Evolutionary conservation across 2,329 filamentous ascomycete species (phyloP).

Genomic region (Penicillium griseofulvum): DNA sequence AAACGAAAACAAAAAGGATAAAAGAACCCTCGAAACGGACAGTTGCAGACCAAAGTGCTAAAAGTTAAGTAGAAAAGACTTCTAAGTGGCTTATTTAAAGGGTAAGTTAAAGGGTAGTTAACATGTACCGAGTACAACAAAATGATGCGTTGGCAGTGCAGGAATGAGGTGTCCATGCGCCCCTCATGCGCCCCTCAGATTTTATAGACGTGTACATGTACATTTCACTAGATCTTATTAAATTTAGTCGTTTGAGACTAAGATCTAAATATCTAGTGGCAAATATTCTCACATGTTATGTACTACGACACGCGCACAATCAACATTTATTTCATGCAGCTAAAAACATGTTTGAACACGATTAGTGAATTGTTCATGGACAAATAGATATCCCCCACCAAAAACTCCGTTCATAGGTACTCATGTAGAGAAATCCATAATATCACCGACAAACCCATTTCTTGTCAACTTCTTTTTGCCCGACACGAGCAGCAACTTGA

Average conservation of each 20-base stretch:
- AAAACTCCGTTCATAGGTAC: slow-evolving; percentile 3
- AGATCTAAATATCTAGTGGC: background rate
- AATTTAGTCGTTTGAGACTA: background rate
- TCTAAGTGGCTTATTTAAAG: background rate
- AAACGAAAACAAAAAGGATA: background rate
- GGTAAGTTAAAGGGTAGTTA: background rate
- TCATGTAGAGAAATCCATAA: background rate
- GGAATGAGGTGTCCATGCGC: slow-evolving; percentile 26
- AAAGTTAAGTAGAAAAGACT: slow-evolving; percentile 5
- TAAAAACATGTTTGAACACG: background rate
- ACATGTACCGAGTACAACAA: slow-evolving; percentile 21
- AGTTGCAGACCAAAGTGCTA: slow-evolving; percentile 24
- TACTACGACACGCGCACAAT: slow-evolving; percentile 1
- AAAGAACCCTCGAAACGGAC: slow-evolving; percentile 31
- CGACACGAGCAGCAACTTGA: slow-evolving; percentile 62
- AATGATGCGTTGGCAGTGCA: slow-evolving; percentile 35
- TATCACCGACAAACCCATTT: slow-evolving; percentile 56
- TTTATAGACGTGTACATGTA: slow-evolving; percentile 4
- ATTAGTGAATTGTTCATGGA: slow-evolving; percentile 2
- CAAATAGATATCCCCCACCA: background rate
- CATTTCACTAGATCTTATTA: background rate
- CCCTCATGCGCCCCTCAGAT: slow-evolving; percentile 30
- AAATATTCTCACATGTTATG: slow-evolving; percentile 3
- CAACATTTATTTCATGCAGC: slow-evolving; percentile 4
- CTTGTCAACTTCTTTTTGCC: slow-evolving; percentile 62